phyloP scores from a whole-genome alignment of 2,329 filamentous ascomycete species.

The Pezizomycotina sp. region DNA sequence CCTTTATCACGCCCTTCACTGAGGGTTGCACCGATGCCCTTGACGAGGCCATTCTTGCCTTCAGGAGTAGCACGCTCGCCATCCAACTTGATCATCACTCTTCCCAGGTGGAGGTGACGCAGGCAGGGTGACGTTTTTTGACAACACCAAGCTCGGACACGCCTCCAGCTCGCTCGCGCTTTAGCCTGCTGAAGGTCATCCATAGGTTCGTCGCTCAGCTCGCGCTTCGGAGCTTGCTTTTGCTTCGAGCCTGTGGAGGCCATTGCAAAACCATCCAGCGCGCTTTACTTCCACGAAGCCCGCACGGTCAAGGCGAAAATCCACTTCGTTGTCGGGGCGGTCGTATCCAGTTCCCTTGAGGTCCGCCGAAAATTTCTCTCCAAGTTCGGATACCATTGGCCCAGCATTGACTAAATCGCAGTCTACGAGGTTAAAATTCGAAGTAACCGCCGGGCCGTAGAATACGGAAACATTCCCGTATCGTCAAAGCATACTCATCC shows the following conservation, averaged over 20 bases:
- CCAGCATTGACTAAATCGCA: slow-evolving; percentile 78
- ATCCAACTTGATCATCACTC: slow-evolving; percentile 63
- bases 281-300: slow-evolving; percentile 70
- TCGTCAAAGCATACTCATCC: slow-evolving; percentile 77
- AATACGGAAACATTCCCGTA: slow-evolving; percentile 74
- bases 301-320: slow-evolving; percentile 53
- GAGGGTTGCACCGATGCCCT: slow-evolving; percentile 43
- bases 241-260: slow-evolving; percentile 38
- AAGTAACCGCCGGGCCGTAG: slow-evolving; percentile 86
- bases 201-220: slow-evolving; percentile 29
- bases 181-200: slow-evolving; percentile 43
- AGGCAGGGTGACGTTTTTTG: slow-evolving; percentile 51
- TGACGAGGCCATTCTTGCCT: slow-evolving; percentile 33
- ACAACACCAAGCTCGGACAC: slow-evolving; percentile 32
- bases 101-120: slow-evolving; percentile 85
- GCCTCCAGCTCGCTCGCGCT: slow-evolving; percentile 27
- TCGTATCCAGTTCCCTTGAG: slow-evolving; percentile 85
- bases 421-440: slow-evolving; percentile 79
- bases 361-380: slow-evolving; percentile 80
- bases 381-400: slow-evolving; percentile 60
- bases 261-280: slow-evolving; percentile 74
- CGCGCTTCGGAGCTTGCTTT: slow-evolving; percentile 31
- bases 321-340: slow-evolving; percentile 64
- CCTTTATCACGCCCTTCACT: slow-evolving; percentile 46
- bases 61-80: slow-evolving; percentile 20